These are phyloP conservation scores for Fusarium heterosporum DNA, from an alignment of 2,329 filamentous ascomycete genomes.

Conservation along the genomic window DNA sequence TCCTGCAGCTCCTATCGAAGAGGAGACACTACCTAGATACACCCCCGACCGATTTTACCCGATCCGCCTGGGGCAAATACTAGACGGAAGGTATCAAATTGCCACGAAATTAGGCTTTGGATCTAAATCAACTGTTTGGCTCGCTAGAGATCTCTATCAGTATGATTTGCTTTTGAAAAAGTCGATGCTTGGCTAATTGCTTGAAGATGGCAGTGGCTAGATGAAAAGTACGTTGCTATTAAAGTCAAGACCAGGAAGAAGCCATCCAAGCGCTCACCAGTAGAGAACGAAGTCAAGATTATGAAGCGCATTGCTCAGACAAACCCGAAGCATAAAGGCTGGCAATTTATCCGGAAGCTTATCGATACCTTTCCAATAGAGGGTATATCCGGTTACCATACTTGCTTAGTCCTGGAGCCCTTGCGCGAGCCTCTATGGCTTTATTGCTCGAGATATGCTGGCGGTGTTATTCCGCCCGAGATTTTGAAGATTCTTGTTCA, in stretches of 20 bases:
- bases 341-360: conserved; percentile 40
- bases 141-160: conserved; percentile 37
- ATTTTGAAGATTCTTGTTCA: conserved; percentile 39
- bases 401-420: conserved; percentile 39
- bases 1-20: conserved; percentile 16
- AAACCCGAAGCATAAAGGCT: conserved; percentile 29
- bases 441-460: conserved; percentile 36
- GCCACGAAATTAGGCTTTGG: conserved; percentile 41
- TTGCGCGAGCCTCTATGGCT: conserved; percentile 45
- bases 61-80: conserved; percentile 22
- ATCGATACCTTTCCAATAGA: conserved; percentile 27
- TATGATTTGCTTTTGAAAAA: conserved; percentile 2
- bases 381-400: conserved; percentile 10
- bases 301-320: conserved; percentile 24
- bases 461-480: conserved; percentile 31
- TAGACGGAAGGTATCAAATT: conserved; percentile 36
- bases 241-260: conserved; percentile 34
- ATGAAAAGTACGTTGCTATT: conserved; percentile 40
- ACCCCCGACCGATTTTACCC: conserved; percentile 32
- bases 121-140: conserved; percentile 42
- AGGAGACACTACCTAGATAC: conserved; percentile 37
- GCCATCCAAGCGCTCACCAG: background rate
- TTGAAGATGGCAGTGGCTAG: conserved; percentile 39
- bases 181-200: background rate
- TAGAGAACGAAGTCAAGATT: conserved; percentile 32